phyloP scores from a whole-genome alignment of 352 stramenopile genomes.

The Achlya hypogyna region DNA sequence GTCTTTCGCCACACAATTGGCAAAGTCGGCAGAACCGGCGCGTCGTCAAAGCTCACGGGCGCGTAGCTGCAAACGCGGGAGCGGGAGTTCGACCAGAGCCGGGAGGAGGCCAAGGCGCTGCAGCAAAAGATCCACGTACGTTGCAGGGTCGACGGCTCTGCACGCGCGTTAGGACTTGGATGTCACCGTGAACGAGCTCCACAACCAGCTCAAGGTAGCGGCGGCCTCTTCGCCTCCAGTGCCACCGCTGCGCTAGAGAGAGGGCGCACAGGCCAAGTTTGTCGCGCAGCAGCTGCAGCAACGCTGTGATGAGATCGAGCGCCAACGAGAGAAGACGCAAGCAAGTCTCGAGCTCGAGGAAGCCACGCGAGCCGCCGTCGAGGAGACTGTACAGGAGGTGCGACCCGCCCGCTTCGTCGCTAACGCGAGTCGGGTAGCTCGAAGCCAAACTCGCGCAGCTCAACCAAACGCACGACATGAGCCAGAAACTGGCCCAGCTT shows the following conservation, averaged over 20 bases:
- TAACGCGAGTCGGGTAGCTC: neutral
- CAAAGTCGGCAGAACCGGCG: neutral
- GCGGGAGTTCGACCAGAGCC: constrained; percentile 32
- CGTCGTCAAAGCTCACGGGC: neutral
- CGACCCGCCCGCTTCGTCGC: neutral
- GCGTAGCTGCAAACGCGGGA: constrained; percentile 20
- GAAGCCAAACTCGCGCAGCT: neutral
- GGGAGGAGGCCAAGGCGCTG: constrained; percentile 38
- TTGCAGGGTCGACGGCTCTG: constrained; percentile 27
- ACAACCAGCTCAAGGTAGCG: constrained; percentile 16
- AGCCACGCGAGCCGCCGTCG: neutral
- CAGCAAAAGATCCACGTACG: constrained; percentile 50
- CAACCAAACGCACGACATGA: neutral
- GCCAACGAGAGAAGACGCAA: neutral
- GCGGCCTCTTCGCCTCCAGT: neutral
- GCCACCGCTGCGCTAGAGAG: constrained; percentile 16
- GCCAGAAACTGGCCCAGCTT: neutral
- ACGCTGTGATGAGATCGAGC: neutral
- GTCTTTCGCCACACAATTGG: constrained; percentile 22
- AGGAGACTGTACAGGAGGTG: neutral
- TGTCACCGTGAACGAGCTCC: constrained; percentile 5
- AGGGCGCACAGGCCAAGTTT: neutral
- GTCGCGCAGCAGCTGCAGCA: constrained; percentile 27
- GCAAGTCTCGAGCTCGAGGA: neutral
- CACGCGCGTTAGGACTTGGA: constrained; percentile 26